phyloP scores from a whole-genome alignment of 1,139 yeast species.

The Blastobotrys raffinosifermentans region DNA sequence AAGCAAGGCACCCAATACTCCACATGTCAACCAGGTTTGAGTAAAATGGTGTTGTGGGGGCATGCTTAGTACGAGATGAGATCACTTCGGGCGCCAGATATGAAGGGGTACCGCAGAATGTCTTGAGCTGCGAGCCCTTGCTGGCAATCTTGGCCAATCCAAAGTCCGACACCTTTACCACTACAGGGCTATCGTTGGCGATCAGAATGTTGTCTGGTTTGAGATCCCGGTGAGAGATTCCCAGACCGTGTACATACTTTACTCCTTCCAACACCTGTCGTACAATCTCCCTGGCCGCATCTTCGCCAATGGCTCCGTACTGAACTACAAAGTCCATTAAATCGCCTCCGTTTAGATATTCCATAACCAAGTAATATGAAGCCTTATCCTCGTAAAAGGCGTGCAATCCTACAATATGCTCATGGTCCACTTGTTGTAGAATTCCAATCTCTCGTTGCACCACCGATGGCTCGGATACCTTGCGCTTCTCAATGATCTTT shows the following conservation, averaged over 20 bases:
- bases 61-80: constrained; percentile 49
- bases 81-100: constrained; percentile 94
- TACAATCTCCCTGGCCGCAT: constrained; percentile 78
- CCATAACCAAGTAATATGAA: constrained; percentile 86
- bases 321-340: constrained; percentile 92
- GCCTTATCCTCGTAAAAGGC: constrained; percentile 81
- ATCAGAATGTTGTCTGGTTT: constrained; percentile 85
- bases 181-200: constrained; percentile 84
- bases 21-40: constrained; percentile 91
- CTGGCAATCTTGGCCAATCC: constrained; percentile 81
- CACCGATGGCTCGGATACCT: constrained; percentile 75
- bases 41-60: constrained; percentile 38
- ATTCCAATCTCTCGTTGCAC: constrained; percentile 84
- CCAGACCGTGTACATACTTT: constrained; percentile 77
- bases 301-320: constrained; percentile 87
- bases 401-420: constrained; percentile 73
- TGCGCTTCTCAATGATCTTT: constrained; percentile 77
- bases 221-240: constrained; percentile 88
- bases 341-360: constrained; percentile 95
- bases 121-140: constrained; percentile 71
- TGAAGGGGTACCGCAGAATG: constrained; percentile 87
- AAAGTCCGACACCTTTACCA: constrained; percentile 87
- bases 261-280: constrained; percentile 81
- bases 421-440: constrained; percentile 69
- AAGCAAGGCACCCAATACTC: constrained; percentile 90